Evolutionary conservation across 2,329 filamentous ascomycete species (phyloP).

Genomic region (Huntiella savannae): DNA sequence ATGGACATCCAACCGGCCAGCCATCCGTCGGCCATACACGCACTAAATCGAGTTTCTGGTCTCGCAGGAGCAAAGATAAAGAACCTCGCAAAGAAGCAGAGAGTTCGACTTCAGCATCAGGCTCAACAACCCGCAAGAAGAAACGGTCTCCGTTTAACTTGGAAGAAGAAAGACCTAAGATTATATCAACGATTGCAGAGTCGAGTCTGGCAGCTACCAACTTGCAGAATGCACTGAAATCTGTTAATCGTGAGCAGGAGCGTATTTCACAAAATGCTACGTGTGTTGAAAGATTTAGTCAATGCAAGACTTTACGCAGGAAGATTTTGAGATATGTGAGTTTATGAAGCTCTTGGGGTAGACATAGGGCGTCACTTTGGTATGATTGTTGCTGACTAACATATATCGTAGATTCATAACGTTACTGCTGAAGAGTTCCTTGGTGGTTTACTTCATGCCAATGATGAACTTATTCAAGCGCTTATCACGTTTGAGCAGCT

Average conservation of each 20-base stretch:
- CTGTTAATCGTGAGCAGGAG: slow-evolving; percentile 76
- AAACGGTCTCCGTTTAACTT: slow-evolving; percentile 57
- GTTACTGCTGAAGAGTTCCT: slow-evolving; percentile 86
- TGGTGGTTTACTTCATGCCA: slow-evolving; percentile 76
- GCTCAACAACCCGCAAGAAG: slow-evolving; percentile 23
- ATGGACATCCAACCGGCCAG: slow-evolving; percentile 10
- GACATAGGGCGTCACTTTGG: background rate
- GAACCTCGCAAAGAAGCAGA: slow-evolving; percentile 30
- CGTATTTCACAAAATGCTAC: slow-evolving; percentile 69
- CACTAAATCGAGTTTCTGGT: slow-evolving; percentile 23
- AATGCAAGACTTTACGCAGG: slow-evolving; percentile 66
- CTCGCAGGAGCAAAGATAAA: slow-evolving; percentile 29
- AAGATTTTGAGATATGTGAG: slow-evolving; percentile 68
- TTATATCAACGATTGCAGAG: slow-evolving; percentile 77
- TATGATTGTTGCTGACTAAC: background rate
- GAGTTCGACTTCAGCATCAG: slow-evolving; percentile 19
- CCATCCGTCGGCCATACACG: slow-evolving; percentile 17
- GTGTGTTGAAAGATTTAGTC: slow-evolving; percentile 61
- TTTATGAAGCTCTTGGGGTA: slow-evolving; percentile 9
- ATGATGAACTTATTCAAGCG: slow-evolving; percentile 85
- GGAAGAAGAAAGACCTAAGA: slow-evolving; percentile 68
- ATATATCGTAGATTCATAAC: slow-evolving; percentile 52
- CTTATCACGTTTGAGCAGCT: slow-evolving; percentile 90
- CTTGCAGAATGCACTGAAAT: slow-evolving; percentile 67
- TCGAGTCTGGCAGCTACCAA: slow-evolving; percentile 83